Evolutionary conservation across 768 basidiomycete genomes (phyloP).

Genomic region (Tricholoma terreum): DNA sequence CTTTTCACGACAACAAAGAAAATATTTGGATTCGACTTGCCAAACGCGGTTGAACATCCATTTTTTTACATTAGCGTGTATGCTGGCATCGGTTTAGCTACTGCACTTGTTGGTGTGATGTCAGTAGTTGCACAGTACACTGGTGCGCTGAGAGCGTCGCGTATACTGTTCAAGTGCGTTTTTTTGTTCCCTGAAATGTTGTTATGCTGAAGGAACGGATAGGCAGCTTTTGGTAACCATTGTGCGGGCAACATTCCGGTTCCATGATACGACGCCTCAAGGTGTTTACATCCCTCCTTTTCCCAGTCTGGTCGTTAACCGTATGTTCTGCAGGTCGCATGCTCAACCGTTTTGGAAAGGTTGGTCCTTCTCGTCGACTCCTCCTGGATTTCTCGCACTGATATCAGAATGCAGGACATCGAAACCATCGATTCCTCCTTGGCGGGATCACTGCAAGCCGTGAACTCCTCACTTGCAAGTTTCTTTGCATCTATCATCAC

Average conservation of each 20-base stretch:
- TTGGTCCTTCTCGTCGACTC: conserved; percentile 13
- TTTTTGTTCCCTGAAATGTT: conserved; percentile 1
- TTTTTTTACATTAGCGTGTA: conserved; percentile 72
- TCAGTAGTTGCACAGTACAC: conserved; percentile 56
- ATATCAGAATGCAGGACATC: conserved; percentile 49
- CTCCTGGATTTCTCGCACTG: background rate
- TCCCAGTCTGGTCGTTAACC: no score
- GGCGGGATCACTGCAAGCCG: conserved; percentile 64
- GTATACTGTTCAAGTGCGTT: conserved; percentile 40
- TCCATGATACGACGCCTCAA: conserved; percentile 81
- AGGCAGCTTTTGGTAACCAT: conserved; percentile 63
- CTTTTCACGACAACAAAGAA: conserved; percentile 15
- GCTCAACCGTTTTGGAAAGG: conserved; percentile 82
- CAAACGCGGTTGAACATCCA: conserved; percentile 55
- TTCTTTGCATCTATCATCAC: conserved; percentile 76
- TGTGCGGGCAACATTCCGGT: conserved; percentile 80
- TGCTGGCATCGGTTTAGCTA: conserved; percentile 53
- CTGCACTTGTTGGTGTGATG: conserved; percentile 44
- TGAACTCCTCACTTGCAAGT: conserved; percentile 74
- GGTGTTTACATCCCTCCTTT: conserved; percentile 35
- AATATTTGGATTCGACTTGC: conserved; percentile 34
- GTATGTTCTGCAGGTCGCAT: conserved; percentile 54
- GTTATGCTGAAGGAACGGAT: conserved; percentile 31
- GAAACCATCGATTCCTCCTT: conserved; percentile 82
- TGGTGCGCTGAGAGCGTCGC: conserved; percentile 51